Base-by-base conservation (phyloP, 2,329 filamentous ascomycete species). In the Aureobasidium sp. region DNA sequence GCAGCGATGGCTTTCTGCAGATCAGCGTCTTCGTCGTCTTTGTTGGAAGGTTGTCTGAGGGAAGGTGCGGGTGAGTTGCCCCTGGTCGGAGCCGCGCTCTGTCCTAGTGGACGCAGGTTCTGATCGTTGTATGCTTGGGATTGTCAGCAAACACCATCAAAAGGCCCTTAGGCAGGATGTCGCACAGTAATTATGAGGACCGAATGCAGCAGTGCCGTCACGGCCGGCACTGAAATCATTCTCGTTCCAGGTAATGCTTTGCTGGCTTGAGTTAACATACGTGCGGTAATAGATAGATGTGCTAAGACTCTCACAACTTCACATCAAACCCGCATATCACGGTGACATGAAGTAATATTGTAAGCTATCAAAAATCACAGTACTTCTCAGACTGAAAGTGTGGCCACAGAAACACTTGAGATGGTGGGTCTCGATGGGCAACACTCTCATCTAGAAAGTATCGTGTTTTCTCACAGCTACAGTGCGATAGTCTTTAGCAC, bases 41-140 rank as follows among this genome's bases (percentile, higher is more conserved):
- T 67, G 29, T 50, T 70, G 25, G 62, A 65, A 4, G 72, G 70
- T n/a, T 67, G 64, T 39, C 59, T 61, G 29, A 67, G 60, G 21
- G 61, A 66, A 42, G 65, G 62, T 13, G 67, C 67, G 14, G 69
- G 69, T 16, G 68, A 69, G 13, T 66, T 66, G 21, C 68, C 68
- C 45, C 71, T 65, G 14, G 70, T 71, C 4, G 69, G 69, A 14
- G 70, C 69, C 10, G 68, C 66, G 47, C 69, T 71, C 13, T 68
- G 62, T 11, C 63, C 63, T 9, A 73, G 64, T 9, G 68, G 67
- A 32, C 63, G 68, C n/a, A 72, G 64, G 41, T 69, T 67, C 30
- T 54, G 54, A 7, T 67, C 63, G n/a, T 62, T 61, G 62, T 49
- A 64, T 34, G 62, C 63, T 60, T 48, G 39, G 36, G 34, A 42